Conservation (phyloP, 2,329 filamentous ascomycete species). For the Clonostachys rhizophaga region DNA sequence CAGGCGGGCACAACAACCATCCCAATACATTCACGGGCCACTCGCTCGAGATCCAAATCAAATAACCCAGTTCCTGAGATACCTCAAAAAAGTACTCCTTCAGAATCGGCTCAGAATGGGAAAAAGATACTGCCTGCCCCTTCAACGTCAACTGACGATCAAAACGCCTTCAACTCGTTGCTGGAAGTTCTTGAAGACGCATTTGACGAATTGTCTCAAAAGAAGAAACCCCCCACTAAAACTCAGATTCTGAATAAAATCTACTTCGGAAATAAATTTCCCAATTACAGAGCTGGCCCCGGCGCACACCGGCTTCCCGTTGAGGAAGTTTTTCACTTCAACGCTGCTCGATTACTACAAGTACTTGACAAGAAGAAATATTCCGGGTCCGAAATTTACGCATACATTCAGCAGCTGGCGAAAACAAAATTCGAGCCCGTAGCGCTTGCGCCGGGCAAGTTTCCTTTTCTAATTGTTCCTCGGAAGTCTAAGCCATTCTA, state of each 20-base stretch:
- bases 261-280: conserved; percentile 24
- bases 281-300: conserved; percentile 12
- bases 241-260: conserved; percentile 16
- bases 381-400: conserved; percentile 18
- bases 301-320: conserved; percentile 34
- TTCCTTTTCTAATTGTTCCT: conserved; percentile 17
- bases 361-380: conserved; percentile 26
- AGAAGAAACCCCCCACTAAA: conserved; percentile 13
- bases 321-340: conserved; percentile 37
- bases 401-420: conserved; percentile 23
- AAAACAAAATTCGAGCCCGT: conserved; percentile 15
- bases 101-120: no score
- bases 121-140: no score
- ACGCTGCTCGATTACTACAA: conserved; percentile 30
- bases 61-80: no score
- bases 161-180: conserved; percentile 16
- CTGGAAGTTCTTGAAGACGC: conserved; percentile 15
- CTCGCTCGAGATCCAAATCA: no score
- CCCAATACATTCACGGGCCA: background rate
- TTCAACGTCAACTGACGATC: background rate
- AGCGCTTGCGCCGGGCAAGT: conserved; percentile 16
- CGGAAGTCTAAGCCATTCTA: conserved; percentile 7
- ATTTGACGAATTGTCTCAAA: conserved; percentile 6
- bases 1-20: conserved; percentile 2
- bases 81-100: no score